Percentiles rank a stretch among this genome's conserved stretches.
These are phyloP conservation scores for Boletus insuetus DNA, from an alignment of 768 basidiomycete genomes.

Conservation along the genomic window DNA sequence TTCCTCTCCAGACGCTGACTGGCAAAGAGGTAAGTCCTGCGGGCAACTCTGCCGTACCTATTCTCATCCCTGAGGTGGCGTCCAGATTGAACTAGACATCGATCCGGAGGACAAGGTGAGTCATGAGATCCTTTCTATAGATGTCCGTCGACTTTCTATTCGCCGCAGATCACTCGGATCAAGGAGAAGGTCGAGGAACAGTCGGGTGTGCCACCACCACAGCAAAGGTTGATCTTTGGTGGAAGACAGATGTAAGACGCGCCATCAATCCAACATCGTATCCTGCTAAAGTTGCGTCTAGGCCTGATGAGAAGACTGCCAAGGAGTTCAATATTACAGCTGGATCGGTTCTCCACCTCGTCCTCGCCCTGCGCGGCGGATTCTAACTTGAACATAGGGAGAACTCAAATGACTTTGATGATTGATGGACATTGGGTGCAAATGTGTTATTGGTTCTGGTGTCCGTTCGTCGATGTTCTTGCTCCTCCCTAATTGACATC, in stretches of 20 bases:
- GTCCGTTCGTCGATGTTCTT: too few species aligned
- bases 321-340: conserved; percentile 79
- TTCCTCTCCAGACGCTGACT: conserved; percentile 48
- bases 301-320: conserved; percentile 90
- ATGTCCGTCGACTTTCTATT: background rate
- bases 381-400: conserved; percentile 34
- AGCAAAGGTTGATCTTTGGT: conserved; percentile 90
- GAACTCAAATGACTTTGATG: too few species aligned
- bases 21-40: conserved; percentile 80
- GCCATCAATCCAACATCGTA: background rate
- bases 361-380: conserved; percentile 93
- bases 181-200: conserved; percentile 99
- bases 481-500: too few species aligned
- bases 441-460: too few species aligned
- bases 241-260: conserved; percentile 86
- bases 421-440: too few species aligned
- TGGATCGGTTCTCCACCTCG: conserved; percentile 89
- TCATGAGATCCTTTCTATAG: background rate
- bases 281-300: conserved; percentile 29
- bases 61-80: conserved; percentile 9
- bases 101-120: conserved; percentile 83
- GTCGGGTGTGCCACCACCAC: conserved; percentile 93
- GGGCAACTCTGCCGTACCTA: background rate
- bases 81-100: conserved; percentile 92
- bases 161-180: conserved; percentile 77